Evolutionary conservation across 164 flowering plant species (phyloP).

Genomic region (Macadamia integrifolia): DNA sequence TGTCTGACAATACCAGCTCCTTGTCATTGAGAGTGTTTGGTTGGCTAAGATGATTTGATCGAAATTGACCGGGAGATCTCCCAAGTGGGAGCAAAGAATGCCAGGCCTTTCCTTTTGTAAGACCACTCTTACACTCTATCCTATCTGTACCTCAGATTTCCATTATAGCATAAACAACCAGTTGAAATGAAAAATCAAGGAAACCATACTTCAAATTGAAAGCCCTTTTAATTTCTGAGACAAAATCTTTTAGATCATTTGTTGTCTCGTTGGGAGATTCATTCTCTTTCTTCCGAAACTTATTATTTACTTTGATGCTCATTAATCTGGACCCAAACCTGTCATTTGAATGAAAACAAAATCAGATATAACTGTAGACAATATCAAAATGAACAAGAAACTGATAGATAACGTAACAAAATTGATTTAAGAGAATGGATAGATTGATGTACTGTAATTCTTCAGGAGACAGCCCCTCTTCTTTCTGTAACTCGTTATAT

Average conservation of each 20-base stretch:
- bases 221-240: slow-evolving; percentile 33
- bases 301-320: slow-evolving; percentile 43
- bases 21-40: background rate
- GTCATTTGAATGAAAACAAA: slow-evolving; percentile 12
- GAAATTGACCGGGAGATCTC: background rate
- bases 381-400: background rate
- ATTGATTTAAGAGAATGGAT: background rate
- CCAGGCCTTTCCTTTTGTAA: background rate
- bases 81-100: background rate
- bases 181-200: background rate
- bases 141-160: background rate
- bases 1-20: background rate
- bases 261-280: slow-evolving; percentile 25
- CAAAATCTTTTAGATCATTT: slow-evolving; percentile 37
- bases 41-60: background rate
- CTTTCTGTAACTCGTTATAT: slow-evolving; percentile 47
- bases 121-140: background rate
- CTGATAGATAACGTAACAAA: background rate
- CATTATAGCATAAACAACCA: background rate
- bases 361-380: background rate
- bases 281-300: slow-evolving; percentile 32
- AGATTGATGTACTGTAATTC: slow-evolving; percentile 50
- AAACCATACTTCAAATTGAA: slow-evolving; percentile 48
- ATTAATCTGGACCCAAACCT: slow-evolving; percentile 54
- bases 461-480: slow-evolving; percentile 48